Evolutionary conservation across 176 grass and related monocot species (phyloP), one percentile per base, ranked within the genome.

Genomic region (Dactylis glomerata): DNA sequence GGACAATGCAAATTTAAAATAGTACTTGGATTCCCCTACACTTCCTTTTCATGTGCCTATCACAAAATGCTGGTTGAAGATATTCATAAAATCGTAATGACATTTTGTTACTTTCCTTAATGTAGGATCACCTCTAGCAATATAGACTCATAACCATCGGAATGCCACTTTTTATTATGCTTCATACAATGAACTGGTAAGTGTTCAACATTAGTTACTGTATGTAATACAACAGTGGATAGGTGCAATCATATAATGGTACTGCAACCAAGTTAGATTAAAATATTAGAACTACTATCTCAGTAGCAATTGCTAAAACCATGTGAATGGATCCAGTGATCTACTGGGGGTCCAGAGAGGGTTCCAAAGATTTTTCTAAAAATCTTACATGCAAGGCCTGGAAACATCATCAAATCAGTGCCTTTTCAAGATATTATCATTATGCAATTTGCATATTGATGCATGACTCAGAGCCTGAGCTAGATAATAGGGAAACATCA

Each of bases 1-100:
- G 12, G 44, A 87, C 2, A 51, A 80, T 42, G 32, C 31, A 66
- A 80, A 82, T 30, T 82, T 8, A 57, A 82, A 68, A 33, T 4
- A 52, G 46, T 80, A 15, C 15, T 61, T 49, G 57, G 37, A 46
- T 27, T 51, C 46, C 28, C 27, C 0, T 8, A 38, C 13, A 58
- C 22, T 40, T 77, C 26, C 23, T 76, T 56, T 42, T 45, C 8
- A 28, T 63, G 51, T 58, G 23, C 15, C 27, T 75, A 33, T 75
- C 17, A 12, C 10, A 5, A 75, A 75, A 22, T 52, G 24, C 28
- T 34, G 47, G 46, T 6, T 27, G 26, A 76, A n/a, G 73, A 49
- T 54, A 50, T 49, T 45, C 42, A 74, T 28, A 50, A 72, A 72
- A 8, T 74, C 3, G 26, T 76, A 34, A 11, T 76, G 28, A 52